phyloP scores from a whole-genome alignment of 2,329 filamentous ascomycete species.

The Colletotrichum sp. region DNA sequence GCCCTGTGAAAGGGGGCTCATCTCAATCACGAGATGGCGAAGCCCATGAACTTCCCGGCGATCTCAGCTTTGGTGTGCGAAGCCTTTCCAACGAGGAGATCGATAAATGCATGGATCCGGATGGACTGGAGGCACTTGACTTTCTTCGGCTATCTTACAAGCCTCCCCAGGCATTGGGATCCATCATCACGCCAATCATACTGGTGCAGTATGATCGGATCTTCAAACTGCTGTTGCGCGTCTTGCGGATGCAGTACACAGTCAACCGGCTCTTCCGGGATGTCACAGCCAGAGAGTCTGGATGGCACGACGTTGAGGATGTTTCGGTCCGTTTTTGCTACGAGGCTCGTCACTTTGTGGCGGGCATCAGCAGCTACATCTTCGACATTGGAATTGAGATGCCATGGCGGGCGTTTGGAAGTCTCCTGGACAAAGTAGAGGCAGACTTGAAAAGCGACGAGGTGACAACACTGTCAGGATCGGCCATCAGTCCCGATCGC shows the following conservation, averaged over 20 bases:
- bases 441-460: slow-evolving; percentile 53
- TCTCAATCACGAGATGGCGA: slow-evolving; percentile 27
- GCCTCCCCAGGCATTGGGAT: slow-evolving; percentile 71
- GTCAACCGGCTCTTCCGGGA: slow-evolving; percentile 69
- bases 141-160: slow-evolving; percentile 89
- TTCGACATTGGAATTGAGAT: slow-evolving; percentile 77
- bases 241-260: slow-evolving; percentile 81
- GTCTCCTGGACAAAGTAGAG: slow-evolving; percentile 69
- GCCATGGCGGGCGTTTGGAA: slow-evolving; percentile 75
- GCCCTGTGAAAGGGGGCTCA: neutral
- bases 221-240: slow-evolving; percentile 79
- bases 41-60: slow-evolving; percentile 62
- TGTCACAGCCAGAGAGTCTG: slow-evolving; percentile 44
- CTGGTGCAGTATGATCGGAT: slow-evolving; percentile 84
- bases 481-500: slow-evolving; percentile 66
- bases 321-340: slow-evolving; percentile 66
- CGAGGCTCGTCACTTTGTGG: slow-evolving; percentile 82
- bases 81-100: slow-evolving; percentile 81
- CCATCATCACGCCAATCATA: slow-evolving; percentile 73
- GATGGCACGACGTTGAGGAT: slow-evolving; percentile 40
- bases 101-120: slow-evolving; percentile 80
- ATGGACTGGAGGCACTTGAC: slow-evolving; percentile 87
- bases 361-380: slow-evolving; percentile 75
- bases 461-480: slow-evolving; percentile 38
- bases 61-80: slow-evolving; percentile 83